Percentiles rank a stretch among this genome's conserved stretches.
Conservation (phyloP, 2,329 filamentous ascomycete genomes). For the Penicillium crustosum region DNA sequence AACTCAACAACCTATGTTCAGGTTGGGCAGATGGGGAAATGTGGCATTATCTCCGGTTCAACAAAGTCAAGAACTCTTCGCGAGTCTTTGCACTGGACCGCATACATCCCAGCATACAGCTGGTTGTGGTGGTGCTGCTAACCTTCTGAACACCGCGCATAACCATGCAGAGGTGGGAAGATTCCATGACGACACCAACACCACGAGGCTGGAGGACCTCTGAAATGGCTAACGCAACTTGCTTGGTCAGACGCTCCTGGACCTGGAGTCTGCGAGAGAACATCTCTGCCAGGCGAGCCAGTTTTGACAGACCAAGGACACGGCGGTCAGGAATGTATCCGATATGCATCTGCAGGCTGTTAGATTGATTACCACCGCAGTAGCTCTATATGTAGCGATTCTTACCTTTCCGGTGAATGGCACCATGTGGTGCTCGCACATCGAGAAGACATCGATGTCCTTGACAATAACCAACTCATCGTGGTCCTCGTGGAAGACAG, state of each 20-base stretch:
- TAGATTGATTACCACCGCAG: constrained; percentile 6
- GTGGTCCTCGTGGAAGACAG: constrained; percentile 94
- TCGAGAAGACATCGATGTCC: constrained; percentile 90
- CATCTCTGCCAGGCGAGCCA: constrained; percentile 95
- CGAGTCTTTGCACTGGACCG: constrained; percentile 88
- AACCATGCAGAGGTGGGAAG: constrained; percentile 95
- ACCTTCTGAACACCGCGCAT: constrained; percentile 98
- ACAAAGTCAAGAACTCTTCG: constrained; percentile 88
- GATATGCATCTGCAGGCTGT: constrained; percentile 79
- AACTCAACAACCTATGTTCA: constrained; percentile 26
- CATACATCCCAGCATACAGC: constrained; percentile 96
- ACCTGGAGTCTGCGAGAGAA: constrained; percentile 91
- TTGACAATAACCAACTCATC: constrained; percentile 98
- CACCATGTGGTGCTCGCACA: constrained; percentile 97
- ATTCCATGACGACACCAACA: constrained; percentile 97
- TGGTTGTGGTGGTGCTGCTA: constrained; percentile 81
- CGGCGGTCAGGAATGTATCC: constrained; percentile 91
- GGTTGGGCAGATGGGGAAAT: constrained; percentile 17
- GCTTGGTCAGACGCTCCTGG: constrained; percentile 92
- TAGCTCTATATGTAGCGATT: not conserved
- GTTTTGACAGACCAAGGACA: constrained; percentile 92
- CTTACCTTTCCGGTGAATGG: constrained; percentile 90
- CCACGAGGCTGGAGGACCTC: constrained; percentile 92
- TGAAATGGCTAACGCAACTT: constrained; percentile 90
- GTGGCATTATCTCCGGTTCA: constrained; percentile 55